Base-by-base conservation (phyloP, 257 asterid species). In the Eustoma russellianum region DNA sequence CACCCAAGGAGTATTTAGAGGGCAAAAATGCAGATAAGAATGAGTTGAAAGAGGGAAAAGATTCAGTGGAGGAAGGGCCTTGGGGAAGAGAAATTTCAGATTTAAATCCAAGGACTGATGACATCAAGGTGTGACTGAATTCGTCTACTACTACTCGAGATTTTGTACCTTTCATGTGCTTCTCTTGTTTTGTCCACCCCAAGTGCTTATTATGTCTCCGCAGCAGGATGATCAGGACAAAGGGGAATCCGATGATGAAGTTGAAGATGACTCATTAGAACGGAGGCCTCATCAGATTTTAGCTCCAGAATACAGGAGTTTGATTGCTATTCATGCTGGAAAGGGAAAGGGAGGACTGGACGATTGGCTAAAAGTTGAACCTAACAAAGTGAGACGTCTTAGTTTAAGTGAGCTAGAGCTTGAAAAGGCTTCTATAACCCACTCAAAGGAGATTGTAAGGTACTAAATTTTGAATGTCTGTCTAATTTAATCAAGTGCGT, bases 251-350 rank as follows among this genome's bases (percentile, higher is more conserved):
- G 65, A 73, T 53, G 85, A 74, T 35, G 74, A 80, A 24, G 78
- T 67, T 49, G 74, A 67, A 43, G 80, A 76, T 57, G 77, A 68
- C 14, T 86, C 69, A 17, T 77, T 65, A 43, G 80, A 73, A 64
- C 56, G 14, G 35, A 73, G 61, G 58, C 40, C 61, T 56, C 66
- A 66, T 18, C 73, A 65, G n/a, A 77, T 56, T 65, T 62, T 28
- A 2, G 81, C 93, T 19, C 86, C 93, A 11, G 85, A 76, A 50
- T 89, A 86, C 53, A 86, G 69, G 55, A 75, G 77, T 28, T 66
- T 89, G 40, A 89, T 86, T 48, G 86, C 88, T 47, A 79, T 86
- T 66, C 92, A 70, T 52, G 96, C 96, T 52, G 91, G 91, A 50
- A 86, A 81, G 76, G 86, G 79, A 13, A 81, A 81, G 59, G 86